Evolutionary conservation across 805 yeast genomes (phyloP), one percentile per base, ranked within the genome.

Genomic region (Cyberlindnera japonica): DNA sequence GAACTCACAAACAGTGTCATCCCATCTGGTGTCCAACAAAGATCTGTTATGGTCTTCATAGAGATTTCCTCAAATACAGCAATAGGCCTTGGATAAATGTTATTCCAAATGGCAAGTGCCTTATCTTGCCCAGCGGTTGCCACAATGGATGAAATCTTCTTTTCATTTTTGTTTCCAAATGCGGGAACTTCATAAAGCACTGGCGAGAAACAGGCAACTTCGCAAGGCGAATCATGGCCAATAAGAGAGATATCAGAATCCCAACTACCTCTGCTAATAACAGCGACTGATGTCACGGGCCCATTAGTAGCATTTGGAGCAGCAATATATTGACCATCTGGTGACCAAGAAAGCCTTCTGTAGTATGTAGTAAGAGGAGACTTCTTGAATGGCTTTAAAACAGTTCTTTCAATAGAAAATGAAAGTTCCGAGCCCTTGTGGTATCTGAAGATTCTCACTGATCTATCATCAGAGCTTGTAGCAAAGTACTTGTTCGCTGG

Each of bases 401-500:
- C 81, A 5, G 86, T 77, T 40, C 83, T 81, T 58, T 93, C 99
- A 50, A 91, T 76, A 25, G 89, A 82, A 56, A 93, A 91, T 33
- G 90, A 83, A 55, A 85, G 72, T 46, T 83, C 95, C 5, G 83
- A 76, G 11, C 79, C 73, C 43, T 81, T 78, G 51, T 88, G 88
- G 60, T 90, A 93, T 42, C 97, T 71, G 58, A 91, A 86, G 20
- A 93, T 78, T 43, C 95, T 74, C 35, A 91, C 80, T 0, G 96
- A 83, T 55, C 99, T 72, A 63, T 93, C 99, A 63, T 93, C 99
- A 2, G 96, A 85, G 17, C 95, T 90, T 0, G 99, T 91, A 7
- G 96, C 97, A 67, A 93, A 93, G 61, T 88, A 93, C 64, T 93
- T 93, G 61, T 89, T 89, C 3, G 99, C 99, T 1, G 99, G 99